A percentile compares a stretch with the other conserved stretches of the same genome.
phyloP scores from a whole-genome alignment of 495 filamentous ascomycete species.

The Elasticomyces elasticus region DNA sequence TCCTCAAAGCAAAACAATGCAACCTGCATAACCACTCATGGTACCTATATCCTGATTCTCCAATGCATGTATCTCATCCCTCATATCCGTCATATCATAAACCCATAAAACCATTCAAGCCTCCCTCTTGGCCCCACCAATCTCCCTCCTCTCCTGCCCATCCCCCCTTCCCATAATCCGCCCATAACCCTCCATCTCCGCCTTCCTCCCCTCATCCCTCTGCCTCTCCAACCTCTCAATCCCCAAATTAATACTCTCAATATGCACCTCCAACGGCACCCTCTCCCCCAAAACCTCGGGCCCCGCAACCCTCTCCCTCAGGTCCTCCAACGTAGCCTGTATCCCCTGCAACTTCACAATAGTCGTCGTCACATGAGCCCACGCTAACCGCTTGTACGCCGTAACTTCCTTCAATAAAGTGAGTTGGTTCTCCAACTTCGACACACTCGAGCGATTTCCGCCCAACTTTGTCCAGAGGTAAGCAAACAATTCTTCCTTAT shows the following conservation, averaged over 20 bases:
- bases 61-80: background rate
- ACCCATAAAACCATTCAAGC: background rate
- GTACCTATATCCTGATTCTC: background rate
- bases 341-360: conserved; percentile 59
- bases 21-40: no score
- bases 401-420: conserved; percentile 48
- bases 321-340: conserved; percentile 51
- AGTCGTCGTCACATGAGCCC: conserved; percentile 47
- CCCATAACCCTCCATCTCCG: conserved; percentile 48
- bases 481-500: conserved; percentile 50
- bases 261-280: conserved; percentile 55
- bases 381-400: conserved; percentile 49
- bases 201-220: conserved; percentile 43
- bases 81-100: background rate
- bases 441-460: conserved; percentile 44
- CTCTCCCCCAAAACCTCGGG: conserved; percentile 45
- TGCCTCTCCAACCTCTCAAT: conserved; percentile 54
- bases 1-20: background rate
- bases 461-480: conserved; percentile 63
- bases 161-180: conserved; percentile 39
- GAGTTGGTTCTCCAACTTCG: conserved; percentile 49
- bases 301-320: conserved; percentile 53
- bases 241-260: conserved; percentile 57
- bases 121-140: background rate
- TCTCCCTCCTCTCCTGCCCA: background rate